These are phyloP conservation scores for Leptographium flavum DNA, from an alignment of 2,329 filamentous ascomycete species.

Conservation along the genomic window DNA sequence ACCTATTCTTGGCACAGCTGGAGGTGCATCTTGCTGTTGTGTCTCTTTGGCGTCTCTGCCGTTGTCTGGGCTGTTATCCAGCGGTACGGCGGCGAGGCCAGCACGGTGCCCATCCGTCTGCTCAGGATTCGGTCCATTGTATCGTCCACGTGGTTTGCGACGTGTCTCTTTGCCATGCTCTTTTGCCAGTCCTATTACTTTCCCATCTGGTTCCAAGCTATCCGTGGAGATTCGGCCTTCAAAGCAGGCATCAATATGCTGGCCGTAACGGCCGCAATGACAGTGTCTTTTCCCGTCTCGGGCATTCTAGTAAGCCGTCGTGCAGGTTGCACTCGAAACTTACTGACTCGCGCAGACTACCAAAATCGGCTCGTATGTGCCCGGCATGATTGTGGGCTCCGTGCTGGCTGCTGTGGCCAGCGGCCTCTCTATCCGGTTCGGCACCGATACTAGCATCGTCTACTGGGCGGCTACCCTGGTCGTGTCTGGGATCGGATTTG, in stretches of 20 bases:
- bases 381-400: slow-evolving; percentile 37
- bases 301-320: slow-evolving; percentile 17
- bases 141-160: slow-evolving; percentile 18
- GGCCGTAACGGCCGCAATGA: slow-evolving; percentile 38
- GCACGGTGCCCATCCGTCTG: slow-evolving; percentile 24
- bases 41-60: slow-evolving; percentile 10
- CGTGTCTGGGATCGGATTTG: slow-evolving; percentile 44
- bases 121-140: slow-evolving; percentile 21
- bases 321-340: slow-evolving; percentile 18
- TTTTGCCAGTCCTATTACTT: slow-evolving; percentile 14
- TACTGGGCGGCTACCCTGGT: slow-evolving; percentile 49
- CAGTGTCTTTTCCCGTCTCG: slow-evolving; percentile 26
- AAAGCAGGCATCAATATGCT: slow-evolving; percentile 44
- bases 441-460: slow-evolving; percentile 27
- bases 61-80: neutral
- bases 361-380: slow-evolving; percentile 42
- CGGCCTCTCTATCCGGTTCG: slow-evolving; percentile 43
- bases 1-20: slow-evolving; percentile 18
- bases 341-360: slow-evolving; percentile 11
- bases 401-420: slow-evolving; percentile 35
- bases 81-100: neutral
- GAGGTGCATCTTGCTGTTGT: slow-evolving; percentile 19
- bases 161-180: slow-evolving; percentile 19
- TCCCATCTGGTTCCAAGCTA: slow-evolving; percentile 35
- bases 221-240: slow-evolving; percentile 35